Percentiles rank a stretch among this genome's conserved stretches.
Conservation (phyloP, 1,284 basidiomycete genomes). For the Microstroma glucosiphilum region DNA sequence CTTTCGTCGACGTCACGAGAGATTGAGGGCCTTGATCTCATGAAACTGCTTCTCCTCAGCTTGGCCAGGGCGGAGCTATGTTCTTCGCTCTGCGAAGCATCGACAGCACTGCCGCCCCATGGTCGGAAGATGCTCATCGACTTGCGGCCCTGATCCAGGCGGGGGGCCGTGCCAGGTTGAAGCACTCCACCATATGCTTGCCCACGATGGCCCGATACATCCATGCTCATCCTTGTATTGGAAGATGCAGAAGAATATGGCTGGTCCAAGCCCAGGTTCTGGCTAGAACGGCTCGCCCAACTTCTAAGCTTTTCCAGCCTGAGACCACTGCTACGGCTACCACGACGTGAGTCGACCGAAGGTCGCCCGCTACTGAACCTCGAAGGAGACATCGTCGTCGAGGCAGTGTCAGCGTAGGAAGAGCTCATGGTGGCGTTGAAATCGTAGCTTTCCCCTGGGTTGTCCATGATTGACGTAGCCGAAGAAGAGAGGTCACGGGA, state of each 20-base stretch:
- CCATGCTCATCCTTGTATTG: conserved; percentile 2
- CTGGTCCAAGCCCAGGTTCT: not conserved
- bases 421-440: no score
- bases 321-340: not conserved
- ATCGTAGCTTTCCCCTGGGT: no score
- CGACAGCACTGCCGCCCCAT: not conserved
- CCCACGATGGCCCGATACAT: not conserved
- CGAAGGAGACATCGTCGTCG: no score
- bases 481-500: no score
- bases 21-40: conserved; percentile 1
- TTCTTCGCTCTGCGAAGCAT: not conserved
- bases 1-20: not conserved
- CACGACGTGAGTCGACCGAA: not conserved
- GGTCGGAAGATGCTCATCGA: conserved; percentile 5
- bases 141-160: not conserved
- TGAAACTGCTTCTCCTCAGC: conserved; percentile 1
- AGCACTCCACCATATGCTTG: not conserved
- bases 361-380: no score
- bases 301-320: not conserved
- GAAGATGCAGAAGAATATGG: not conserved
- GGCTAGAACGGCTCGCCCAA: conserved; percentile 1
- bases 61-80: not conserved
- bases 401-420: no score
- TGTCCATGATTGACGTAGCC: no score
- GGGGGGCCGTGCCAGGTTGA: not conserved